Base-by-base conservation (phyloP, 805 yeast genomes). In the Metschnikowia sp. region DNA sequence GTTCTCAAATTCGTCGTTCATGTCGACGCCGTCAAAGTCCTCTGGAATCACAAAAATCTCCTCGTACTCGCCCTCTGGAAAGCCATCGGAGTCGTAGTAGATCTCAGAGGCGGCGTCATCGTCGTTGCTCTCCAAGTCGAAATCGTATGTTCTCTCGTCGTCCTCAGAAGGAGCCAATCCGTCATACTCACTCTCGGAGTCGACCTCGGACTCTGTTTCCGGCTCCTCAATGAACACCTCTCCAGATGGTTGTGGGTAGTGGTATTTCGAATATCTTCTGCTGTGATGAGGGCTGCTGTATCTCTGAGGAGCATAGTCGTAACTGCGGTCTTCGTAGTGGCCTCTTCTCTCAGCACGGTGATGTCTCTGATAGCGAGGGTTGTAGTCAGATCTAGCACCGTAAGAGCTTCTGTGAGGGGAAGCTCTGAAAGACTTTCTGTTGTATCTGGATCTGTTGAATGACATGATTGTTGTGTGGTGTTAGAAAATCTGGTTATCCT, bases 201-300 rank as follows among this genome's bases (percentile, higher is more conserved):
- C 57, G 32, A 52, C 60, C 40, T 64, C 71, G 13, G 61, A 60
- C 33, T 68, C 73, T 42, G 69, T 64, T 39, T 64, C 69, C 30
- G 77, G 76, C 55, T 72, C 77, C 61, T 72, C 77, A 32, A 72
- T 72, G 48, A 59, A 71, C n/a, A 69, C 59, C 32, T 61, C 57
- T 12, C 62, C 60, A 9, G 66, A 55, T 10, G 72, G 74, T 52
- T 69, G 72, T 36, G 60, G 58, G 46, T 68, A 65, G 50, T 58
- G 64, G 53, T 69, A 65, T 30, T 59, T 62, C 53, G 71, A 60
- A 56, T 68, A 69, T 35, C 57, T 58, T 45, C 57, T 57, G 39
- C 53, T 48, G 29, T 44, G 40, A 45, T 36, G 18, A 28, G 42
- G 35, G 12, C 19, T 12, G 40, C 41, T 13, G 37, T 40, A 22